Evolutionary conservation across 805 yeast genomes (phyloP).

Genomic region (Wickerhamiella qilinensis): DNA sequence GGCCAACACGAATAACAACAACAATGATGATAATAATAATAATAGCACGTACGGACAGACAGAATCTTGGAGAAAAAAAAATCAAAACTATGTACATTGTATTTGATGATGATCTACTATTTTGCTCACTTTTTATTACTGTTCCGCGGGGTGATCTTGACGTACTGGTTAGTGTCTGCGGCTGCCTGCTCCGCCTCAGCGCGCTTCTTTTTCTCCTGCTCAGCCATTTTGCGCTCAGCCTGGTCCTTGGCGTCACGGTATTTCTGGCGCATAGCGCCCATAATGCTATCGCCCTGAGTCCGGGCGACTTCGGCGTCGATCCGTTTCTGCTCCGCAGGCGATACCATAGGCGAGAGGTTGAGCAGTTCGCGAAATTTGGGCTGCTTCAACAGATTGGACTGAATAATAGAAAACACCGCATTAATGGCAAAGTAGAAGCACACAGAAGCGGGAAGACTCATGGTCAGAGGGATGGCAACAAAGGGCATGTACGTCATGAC

Average conservation of each 20-base stretch:
- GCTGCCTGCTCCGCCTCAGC: conserved; percentile 11
- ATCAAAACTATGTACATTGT: no score
- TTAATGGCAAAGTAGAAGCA: conserved; percentile 75
- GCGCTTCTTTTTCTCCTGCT: conserved; percentile 16
- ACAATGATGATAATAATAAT: no score
- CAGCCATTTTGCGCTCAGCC: conserved; percentile 20
- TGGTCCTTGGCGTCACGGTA: conserved; percentile 21
- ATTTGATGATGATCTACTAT: no score
- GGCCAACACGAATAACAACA: no score
- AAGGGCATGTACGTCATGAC: conserved; percentile 61
- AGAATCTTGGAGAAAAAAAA: no score
- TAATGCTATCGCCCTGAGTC: conserved; percentile 15
- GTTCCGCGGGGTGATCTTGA: conserved; percentile 13
- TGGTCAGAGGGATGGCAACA: conserved; percentile 74
- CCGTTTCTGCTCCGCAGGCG: conserved; percentile 28
- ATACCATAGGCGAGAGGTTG: conserved; percentile 46
- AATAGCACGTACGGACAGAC: no score
- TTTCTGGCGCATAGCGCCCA: conserved; percentile 14
- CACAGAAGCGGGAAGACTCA: conserved; percentile 71
- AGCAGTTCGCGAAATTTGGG: conserved; percentile 38
- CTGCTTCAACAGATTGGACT: conserved; percentile 49
- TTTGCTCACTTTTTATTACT: no score
- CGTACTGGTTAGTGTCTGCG: conserved; percentile 11
- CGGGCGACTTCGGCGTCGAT: conserved; percentile 16
- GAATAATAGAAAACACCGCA: conserved; percentile 57